Percentiles rank a stretch among this genome's conserved stretches.
Conservation (phyloP, 148 eudicot species). For the Polygonum aviculare region DNA sequence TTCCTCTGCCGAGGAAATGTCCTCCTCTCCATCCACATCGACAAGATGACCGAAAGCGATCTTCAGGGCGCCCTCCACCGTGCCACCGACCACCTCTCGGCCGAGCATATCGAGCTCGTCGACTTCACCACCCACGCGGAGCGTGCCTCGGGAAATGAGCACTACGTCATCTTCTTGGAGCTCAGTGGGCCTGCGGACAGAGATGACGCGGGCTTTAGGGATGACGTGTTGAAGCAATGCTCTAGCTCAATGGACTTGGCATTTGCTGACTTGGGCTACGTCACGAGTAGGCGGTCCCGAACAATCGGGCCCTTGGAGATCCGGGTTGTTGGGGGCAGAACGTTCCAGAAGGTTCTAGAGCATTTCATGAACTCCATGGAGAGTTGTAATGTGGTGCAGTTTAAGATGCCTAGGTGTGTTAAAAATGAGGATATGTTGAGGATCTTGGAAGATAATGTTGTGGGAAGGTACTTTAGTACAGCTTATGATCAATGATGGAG, state of each 20-base stretch:
- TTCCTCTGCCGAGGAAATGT: conserved; percentile 77
- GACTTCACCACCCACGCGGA: conserved; percentile 56
- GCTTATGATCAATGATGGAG: neutral
- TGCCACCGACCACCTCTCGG: conserved; percentile 27
- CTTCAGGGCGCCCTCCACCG: conserved; percentile 58
- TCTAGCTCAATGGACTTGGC: conserved; percentile 44
- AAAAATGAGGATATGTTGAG: conserved; percentile 3
- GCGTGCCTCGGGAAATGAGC: conserved; percentile 29
- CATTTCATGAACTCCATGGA: neutral
- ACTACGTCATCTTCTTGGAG: conserved; percentile 59
- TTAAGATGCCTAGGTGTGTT: conserved; percentile 15
- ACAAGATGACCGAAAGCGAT: conserved; percentile 95
- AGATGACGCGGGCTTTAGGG: neutral
- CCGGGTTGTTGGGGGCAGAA: conserved; percentile 7
- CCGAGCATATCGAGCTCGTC: conserved; percentile 37
- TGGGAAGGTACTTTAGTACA: conserved; percentile 5
- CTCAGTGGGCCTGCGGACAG: conserved; percentile 11
- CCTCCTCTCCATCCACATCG: conserved; percentile 70
- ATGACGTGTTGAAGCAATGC: conserved; percentile 32
- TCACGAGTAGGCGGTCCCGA: conserved; percentile 4
- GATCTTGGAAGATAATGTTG: conserved; percentile 14
- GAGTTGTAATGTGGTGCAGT: conserved; percentile 5
- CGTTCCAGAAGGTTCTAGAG: conserved; percentile 12
- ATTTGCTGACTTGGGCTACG: conserved; percentile 48
- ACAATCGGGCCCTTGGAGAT: conserved; percentile 12